These are phyloP conservation scores for Pseudogymnoascus sp. DNA, from an alignment of 2,329 filamentous ascomycete species.

Conservation along the genomic window DNA sequence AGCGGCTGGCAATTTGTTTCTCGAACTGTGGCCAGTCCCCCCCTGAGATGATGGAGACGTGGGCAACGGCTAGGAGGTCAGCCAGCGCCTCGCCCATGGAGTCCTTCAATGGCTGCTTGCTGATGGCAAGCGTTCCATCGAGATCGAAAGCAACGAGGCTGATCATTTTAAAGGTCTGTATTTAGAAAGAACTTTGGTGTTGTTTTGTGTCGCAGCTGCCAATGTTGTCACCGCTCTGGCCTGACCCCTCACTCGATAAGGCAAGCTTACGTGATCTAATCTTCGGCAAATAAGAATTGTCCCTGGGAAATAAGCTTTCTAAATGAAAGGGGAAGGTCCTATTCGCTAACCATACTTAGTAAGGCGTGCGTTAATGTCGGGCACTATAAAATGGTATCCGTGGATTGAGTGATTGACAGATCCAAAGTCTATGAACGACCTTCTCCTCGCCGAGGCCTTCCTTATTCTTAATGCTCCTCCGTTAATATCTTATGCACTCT, in stretches of 20 bases:
- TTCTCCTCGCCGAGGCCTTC: not conserved
- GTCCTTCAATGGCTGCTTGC: conserved; percentile 29
- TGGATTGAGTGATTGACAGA: not conserved
- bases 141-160: conserved; percentile 31
- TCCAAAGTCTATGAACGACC: not conserved
- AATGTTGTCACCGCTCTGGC: conserved; percentile 1
- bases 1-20: conserved; percentile 32
- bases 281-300: conserved; percentile 2
- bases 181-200: not conserved
- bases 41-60: conserved; percentile 34
- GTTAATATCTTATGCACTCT: not conserved
- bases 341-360: not conserved
- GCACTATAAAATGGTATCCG: not conserved
- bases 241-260: conserved; percentile 4
- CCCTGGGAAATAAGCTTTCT: conserved; percentile 1
- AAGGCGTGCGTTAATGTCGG: not conserved
- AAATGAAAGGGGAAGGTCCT: not conserved
- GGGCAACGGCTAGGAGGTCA: conserved; percentile 30
- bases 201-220: not conserved
- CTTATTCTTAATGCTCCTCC: not conserved
- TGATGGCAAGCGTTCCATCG: conserved; percentile 30
- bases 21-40: conserved; percentile 36
- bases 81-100: conserved; percentile 28
- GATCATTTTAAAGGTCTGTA: conserved; percentile 23
- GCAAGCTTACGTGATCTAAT: not conserved